Conservation (phyloP, 257 asterid genomes). For the Ophiorrhiza pumila region DNA sequence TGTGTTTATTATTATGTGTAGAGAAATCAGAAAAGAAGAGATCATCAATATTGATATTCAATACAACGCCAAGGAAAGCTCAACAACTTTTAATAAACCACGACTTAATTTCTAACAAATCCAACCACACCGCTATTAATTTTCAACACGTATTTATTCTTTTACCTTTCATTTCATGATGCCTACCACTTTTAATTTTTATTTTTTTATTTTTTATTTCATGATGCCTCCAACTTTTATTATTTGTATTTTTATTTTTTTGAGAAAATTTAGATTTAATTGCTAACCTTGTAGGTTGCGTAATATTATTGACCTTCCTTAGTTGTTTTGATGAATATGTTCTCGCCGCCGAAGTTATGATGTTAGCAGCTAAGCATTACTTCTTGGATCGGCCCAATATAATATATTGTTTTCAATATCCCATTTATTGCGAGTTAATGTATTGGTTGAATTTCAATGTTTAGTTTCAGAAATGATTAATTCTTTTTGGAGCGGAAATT, state of each 20-base stretch:
- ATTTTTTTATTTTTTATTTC: neutral
- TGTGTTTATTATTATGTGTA: conserved; percentile 1
- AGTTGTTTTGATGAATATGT: neutral
- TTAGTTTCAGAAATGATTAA: conserved; percentile 17
- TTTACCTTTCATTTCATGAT: conserved; percentile 36
- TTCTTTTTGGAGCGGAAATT: neutral
- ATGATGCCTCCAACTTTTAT: conserved; percentile 15
- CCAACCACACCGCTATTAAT: conserved; percentile 51
- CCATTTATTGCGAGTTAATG: conserved; percentile 33
- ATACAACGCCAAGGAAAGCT: conserved; percentile 27
- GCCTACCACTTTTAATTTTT: neutral
- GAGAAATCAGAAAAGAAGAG: neutral
- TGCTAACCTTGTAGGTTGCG: conserved; percentile 5
- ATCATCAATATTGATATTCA: conserved; percentile 3
- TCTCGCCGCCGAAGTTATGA: conserved; percentile 21
- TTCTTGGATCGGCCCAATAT: conserved; percentile 22
- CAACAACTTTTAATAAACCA: conserved; percentile 48
- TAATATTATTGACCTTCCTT: conserved; percentile 12
- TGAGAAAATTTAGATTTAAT: neutral
- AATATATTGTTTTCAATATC: conserved; percentile 16
- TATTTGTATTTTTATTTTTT: neutral
- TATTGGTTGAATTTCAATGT: conserved; percentile 26
- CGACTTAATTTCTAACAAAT: conserved; percentile 54
- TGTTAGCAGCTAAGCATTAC: conserved; percentile 13
- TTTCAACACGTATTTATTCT: conserved; percentile 26